Base-by-base conservation (phyloP, 495 filamentous ascomycete species). In the Friedmanniomyces simplex region DNA sequence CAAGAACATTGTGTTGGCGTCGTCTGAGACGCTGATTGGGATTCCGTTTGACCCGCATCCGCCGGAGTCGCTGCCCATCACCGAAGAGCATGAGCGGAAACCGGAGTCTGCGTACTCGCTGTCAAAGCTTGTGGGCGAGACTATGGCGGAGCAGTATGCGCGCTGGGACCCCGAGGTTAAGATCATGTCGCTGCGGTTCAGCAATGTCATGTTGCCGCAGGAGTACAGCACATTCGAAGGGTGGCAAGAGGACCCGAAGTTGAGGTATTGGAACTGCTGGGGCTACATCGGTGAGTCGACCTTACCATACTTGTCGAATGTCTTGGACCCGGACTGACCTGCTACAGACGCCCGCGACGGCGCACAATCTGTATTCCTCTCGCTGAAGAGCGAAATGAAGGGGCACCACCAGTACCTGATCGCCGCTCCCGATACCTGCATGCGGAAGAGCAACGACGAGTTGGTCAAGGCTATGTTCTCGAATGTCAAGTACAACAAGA, bases 191-290 rank as follows among this genome's bases (percentile, higher is more conserved):
- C 39, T 59, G 49, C 49, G 57, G 14, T 59, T 59, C 39, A 59
- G 57, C 57, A 59, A 59, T 28, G 57, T 59, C 24, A 59, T 59
- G 57, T 30, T 59, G 30, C 57, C 57, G 50, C 57, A 59, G 20
- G 57, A 59, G 42, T 59, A 59, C 45, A 25, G 16, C 18, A 47
- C 49, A 5, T 59, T 59, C 28, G 57, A 59, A 25, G 39, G 49
- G 6, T 59, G 57, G 57, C 57, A 59, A 41, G n/a, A 59, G 20
- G 57, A 59, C 30, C 57, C 57, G n/a, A 59, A 59, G 50, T 1
- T 30, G 32, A 45, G 57, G 41, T 59, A 59, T 39, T 59, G 57
- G 57, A 59, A 59, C 22, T 59, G 57, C 50, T 53, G 57, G 57
- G 49, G 57, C 16, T 59, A 54, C 28, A 54, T 54, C 14, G 49